phyloP scores from a whole-genome alignment of 176 grass and related monocot genomes.

The Tillandsia fasciculata region DNA sequence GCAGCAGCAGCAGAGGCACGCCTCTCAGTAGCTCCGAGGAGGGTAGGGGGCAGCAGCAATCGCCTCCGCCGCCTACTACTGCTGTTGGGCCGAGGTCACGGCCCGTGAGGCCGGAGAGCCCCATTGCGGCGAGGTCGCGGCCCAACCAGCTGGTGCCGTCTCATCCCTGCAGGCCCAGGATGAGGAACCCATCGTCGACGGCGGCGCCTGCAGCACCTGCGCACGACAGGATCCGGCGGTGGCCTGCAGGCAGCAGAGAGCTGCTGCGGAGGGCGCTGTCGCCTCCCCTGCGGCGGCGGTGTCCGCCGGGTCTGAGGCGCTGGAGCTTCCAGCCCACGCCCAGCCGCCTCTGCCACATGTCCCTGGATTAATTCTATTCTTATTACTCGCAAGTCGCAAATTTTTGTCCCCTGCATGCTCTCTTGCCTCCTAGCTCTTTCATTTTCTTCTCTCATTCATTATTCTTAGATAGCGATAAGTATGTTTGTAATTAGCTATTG shows the following conservation, averaged over 20 bases:
- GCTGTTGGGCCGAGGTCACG: neutral
- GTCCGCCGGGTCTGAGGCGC: conserved; percentile 16
- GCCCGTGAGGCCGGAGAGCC: neutral
- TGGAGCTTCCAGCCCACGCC: conserved; percentile 69
- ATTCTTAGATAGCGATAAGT: no score
- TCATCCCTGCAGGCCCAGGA: no score
- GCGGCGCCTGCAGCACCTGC: neutral
- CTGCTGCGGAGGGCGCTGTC: conserved; percentile 23
- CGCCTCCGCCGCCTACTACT: neutral
- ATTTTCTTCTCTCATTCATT: no score
- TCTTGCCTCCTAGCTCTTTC: no score
- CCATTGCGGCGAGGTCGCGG: no score
- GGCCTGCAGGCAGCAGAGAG: conserved; percentile 5
- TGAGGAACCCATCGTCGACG: no score
- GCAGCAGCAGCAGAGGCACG: no score
- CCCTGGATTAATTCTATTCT: conserved; percentile 5
- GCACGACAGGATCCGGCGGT: neutral
- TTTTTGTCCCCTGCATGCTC: neutral
- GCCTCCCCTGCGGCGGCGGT: conserved; percentile 14
- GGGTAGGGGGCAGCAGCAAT: neutral
- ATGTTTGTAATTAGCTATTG: no score
- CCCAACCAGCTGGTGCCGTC: no score
- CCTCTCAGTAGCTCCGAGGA: neutral
- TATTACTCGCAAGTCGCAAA: no score
- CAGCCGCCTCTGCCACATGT: conserved; percentile 55